A percentile compares a stretch with the other conserved stretches of the same genome.
Evolutionary conservation across 495 filamentous ascomycete species (phyloP).

Genomic region (Parathielavia hyrcaniae): DNA sequence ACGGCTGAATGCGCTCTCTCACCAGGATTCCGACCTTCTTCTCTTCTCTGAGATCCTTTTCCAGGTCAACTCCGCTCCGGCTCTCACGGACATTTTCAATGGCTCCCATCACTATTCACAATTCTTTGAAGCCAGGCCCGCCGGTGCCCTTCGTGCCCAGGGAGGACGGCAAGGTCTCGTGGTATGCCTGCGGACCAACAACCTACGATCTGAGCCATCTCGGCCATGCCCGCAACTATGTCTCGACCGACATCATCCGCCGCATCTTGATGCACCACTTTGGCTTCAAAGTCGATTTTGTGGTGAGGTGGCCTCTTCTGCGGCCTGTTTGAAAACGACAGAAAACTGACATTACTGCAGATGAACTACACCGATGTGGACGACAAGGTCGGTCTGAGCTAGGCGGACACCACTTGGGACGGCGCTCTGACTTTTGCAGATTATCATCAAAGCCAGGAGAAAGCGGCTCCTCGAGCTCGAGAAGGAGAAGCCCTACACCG

Average conservation of each 20-base stretch:
- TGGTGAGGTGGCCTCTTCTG: slow-evolving; percentile 34
- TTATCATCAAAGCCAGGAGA: slow-evolving; percentile 76
- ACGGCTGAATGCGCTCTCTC: slow-evolving; percentile 28
- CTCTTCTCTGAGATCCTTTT: slow-evolving; percentile 24
- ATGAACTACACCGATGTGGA: slow-evolving; percentile 94
- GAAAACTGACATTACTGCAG: slow-evolving; percentile 10
- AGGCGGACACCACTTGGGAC: no score
- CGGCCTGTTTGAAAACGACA: background rate
- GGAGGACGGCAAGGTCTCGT: slow-evolving; percentile 67
- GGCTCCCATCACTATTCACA: slow-evolving; percentile 59
- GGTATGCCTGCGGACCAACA: slow-evolving; percentile 91
- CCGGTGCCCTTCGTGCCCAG: slow-evolving; percentile 73
- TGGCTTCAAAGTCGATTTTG: slow-evolving; percentile 77
- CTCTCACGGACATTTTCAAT: slow-evolving; percentile 29
- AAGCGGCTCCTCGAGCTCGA: slow-evolving; percentile 64
- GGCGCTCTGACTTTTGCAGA: slow-evolving; percentile 40
- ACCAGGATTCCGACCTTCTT: slow-evolving; percentile 18
- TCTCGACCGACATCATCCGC: slow-evolving; percentile 85
- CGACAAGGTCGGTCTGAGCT: slow-evolving; percentile 59
- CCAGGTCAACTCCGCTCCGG: slow-evolving; percentile 24
- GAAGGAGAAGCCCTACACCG: slow-evolving; percentile 39
- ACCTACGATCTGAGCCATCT: slow-evolving; percentile 89
- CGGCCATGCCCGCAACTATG: slow-evolving; percentile 84
- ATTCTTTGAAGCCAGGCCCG: slow-evolving; percentile 63
- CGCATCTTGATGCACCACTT: slow-evolving; percentile 84